Percentiles rank a stretch among this genome's conserved stretches.
These are phyloP conservation scores for Basipetospora chlamydospora DNA, from an alignment of 2,329 filamentous ascomycete genomes.

Conservation along the genomic window DNA sequence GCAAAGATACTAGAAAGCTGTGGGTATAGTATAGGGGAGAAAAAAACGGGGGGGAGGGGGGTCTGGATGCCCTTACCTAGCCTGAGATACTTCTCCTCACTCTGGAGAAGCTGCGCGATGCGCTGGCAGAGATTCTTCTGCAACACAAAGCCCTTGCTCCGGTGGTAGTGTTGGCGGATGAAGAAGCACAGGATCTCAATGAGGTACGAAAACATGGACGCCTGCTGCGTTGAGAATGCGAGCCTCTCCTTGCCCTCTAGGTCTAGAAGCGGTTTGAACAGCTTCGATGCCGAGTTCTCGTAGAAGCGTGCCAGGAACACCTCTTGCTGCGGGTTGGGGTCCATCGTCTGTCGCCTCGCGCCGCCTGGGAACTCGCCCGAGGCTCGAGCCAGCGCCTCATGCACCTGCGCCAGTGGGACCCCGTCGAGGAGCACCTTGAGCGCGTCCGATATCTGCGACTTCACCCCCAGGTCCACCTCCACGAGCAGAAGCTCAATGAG, in stretches of 20 bases:
- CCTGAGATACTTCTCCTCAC: conserved; percentile 82
- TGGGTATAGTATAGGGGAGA: not conserved
- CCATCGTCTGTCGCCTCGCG: conserved; percentile 34
- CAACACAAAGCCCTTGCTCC: conserved; percentile 79
- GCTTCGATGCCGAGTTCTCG: conserved; percentile 65
- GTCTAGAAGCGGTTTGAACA: conserved; percentile 77
- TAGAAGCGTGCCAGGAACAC: conserved; percentile 81
- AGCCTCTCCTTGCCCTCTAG: conserved; percentile 56
- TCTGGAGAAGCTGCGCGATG: conserved; percentile 68
- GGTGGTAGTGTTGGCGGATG: conserved; percentile 72
- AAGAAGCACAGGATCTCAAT: conserved; percentile 93
- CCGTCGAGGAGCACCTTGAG: conserved; percentile 85
- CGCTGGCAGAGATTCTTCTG: conserved; percentile 63
- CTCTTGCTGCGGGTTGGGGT: conserved; percentile 60
- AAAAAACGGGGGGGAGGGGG: not conserved
- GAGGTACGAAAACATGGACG: conserved; percentile 79
- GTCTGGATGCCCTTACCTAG: conserved; percentile 46
- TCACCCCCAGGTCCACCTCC: conserved; percentile 86
- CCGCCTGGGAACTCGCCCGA: conserved; percentile 53
- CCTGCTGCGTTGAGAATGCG: conserved; percentile 65
- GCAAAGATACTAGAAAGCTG: conserved; percentile 10
- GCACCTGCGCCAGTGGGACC: conserved; percentile 23
- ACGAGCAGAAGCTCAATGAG: conserved; percentile 82
- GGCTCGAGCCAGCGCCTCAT: conserved; percentile 45
- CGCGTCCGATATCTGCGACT: conserved; percentile 87